Evolutionary conservation across 2,329 filamentous ascomycete genomes (phyloP).

Genomic region (Fusarium nematophilum): DNA sequence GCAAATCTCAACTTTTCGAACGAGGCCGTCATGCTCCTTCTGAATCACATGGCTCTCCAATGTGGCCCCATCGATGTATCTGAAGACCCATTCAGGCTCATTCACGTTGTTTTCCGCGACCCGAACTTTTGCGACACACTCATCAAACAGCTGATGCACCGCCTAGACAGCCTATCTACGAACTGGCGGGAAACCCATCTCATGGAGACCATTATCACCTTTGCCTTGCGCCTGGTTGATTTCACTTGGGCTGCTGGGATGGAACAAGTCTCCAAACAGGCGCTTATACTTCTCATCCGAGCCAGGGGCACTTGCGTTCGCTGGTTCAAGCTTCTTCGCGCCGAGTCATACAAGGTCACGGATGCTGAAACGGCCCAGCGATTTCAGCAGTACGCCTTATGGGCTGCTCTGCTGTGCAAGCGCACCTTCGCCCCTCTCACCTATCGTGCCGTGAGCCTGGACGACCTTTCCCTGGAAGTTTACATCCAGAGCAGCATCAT

Average conservation of each 20-base stretch:
- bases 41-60: constrained; percentile 65
- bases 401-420: constrained; percentile 67
- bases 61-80: constrained; percentile 58
- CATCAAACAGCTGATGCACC: constrained; percentile 56
- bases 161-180: constrained; percentile 57
- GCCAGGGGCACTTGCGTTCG: constrained; percentile 51
- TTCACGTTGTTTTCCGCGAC: constrained; percentile 64
- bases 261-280: neutral
- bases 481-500: constrained; percentile 41
- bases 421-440: constrained; percentile 46
- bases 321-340: constrained; percentile 63
- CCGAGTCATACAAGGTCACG: constrained; percentile 54
- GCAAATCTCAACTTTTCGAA: constrained; percentile 71
- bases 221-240: constrained; percentile 56
- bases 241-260: constrained; percentile 16
- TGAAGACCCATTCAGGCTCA: constrained; percentile 50
- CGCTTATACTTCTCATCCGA: constrained; percentile 15
- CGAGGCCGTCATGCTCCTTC: constrained; percentile 60
- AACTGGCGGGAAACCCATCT: constrained; percentile 71
- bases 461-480: constrained; percentile 20
- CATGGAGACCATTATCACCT: constrained; percentile 68
- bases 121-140: constrained; percentile 60
- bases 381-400: constrained; percentile 58
- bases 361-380: constrained; percentile 53
- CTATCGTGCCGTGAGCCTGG: neutral